Conservation (phyloP, 2,329 filamentous ascomycete genomes). For the Curvularia sp. region DNA sequence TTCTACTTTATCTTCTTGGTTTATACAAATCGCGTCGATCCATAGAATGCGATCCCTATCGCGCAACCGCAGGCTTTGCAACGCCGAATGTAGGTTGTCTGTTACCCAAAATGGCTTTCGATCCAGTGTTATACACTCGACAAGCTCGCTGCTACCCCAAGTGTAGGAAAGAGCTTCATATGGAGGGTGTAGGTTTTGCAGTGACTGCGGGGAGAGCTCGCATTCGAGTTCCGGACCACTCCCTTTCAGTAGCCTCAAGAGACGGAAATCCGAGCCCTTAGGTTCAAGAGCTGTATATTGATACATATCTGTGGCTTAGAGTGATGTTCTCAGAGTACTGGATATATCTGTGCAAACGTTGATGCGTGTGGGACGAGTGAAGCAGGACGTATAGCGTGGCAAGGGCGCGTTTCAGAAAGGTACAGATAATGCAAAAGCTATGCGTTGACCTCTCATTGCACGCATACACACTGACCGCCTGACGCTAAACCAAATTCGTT, state of each 20-base stretch:
- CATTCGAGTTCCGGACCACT: background rate
- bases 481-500: background rate
- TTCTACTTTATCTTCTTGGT: background rate
- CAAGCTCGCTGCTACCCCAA: background rate
- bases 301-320: background rate
- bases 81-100: background rate
- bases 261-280: background rate
- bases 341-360: background rate
- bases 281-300: background rate
- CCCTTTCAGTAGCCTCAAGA: background rate
- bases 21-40: conserved; percentile 1
- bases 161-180: conserved; percentile 1
- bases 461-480: background rate
- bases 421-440: background rate
- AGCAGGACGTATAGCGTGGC: background rate
- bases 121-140: background rate
- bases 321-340: background rate
- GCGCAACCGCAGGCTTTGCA: background rate
- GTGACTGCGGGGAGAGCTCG: background rate
- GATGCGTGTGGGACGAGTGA: background rate
- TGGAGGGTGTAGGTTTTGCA: background rate
- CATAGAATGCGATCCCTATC: background rate
- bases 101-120: background rate
- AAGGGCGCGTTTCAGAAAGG: background rate
- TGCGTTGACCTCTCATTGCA: background rate